Conservation (phyloP, 352 stramenopile species). For the Phytopythium vexans region DNA sequence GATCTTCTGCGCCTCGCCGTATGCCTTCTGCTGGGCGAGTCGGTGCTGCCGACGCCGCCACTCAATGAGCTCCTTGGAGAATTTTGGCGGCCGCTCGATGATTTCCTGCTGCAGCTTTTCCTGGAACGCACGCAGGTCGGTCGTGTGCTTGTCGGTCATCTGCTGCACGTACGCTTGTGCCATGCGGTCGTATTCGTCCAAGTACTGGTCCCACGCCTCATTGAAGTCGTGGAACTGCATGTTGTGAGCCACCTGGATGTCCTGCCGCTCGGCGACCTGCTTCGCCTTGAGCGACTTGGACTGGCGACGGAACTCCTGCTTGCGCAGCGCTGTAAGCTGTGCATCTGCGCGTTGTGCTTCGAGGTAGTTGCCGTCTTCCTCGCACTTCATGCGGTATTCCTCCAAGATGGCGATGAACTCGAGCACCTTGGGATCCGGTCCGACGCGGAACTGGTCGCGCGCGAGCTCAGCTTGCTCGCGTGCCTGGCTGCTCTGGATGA, state of each 20-base stretch:
- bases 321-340: constrained; percentile 84
- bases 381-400: constrained; percentile 93
- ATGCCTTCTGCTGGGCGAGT: constrained; percentile 92
- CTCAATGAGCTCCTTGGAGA: constrained; percentile 93
- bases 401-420: constrained; percentile 94
- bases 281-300: constrained; percentile 89
- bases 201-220: constrained; percentile 92
- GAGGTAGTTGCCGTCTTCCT: constrained; percentile 93
- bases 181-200: constrained; percentile 95
- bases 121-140: constrained; percentile 86
- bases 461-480: constrained; percentile 13
- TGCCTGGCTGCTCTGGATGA: constrained; percentile 40
- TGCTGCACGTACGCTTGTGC: constrained; percentile 93
- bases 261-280: constrained; percentile 90
- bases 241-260: constrained; percentile 95
- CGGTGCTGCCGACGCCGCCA: constrained; percentile 93
- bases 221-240: constrained; percentile 96
- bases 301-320: constrained; percentile 91
- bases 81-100: constrained; percentile 86
- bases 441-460: constrained; percentile 41
- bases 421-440: constrained; percentile 88
- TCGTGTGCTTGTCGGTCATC: constrained; percentile 91
- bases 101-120: constrained; percentile 88
- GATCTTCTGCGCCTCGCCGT: constrained; percentile 93
- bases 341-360: constrained; percentile 88